phyloP scores from a whole-genome alignment of 768 basidiomycete genomes.

The Suillus clintonianus region DNA sequence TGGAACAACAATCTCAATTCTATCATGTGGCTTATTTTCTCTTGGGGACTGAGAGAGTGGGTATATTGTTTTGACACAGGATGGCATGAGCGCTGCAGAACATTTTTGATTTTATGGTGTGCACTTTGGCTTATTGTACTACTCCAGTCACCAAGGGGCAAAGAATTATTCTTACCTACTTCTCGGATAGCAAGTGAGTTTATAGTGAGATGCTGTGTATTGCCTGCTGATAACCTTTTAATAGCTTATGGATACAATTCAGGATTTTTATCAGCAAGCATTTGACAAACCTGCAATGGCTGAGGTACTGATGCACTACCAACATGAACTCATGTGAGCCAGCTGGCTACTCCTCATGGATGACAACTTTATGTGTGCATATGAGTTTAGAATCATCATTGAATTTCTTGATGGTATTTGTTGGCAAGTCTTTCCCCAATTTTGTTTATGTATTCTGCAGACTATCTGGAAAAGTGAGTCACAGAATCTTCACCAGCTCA shows the following conservation, averaged over 20 bases:
- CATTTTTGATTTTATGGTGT: background rate
- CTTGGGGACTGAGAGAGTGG: too few relatives aligned
- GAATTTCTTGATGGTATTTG: slow-evolving; percentile 25
- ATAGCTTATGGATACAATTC: too few relatives aligned
- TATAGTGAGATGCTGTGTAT: too few relatives aligned
- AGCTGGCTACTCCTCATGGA: slow-evolving; percentile 24
- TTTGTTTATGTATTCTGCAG: slow-evolving; percentile 30
- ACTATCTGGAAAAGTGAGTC: slow-evolving; percentile 35
- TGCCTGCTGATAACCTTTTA: too few relatives aligned
- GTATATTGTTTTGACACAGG: background rate
- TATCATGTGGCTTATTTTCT: too few relatives aligned
- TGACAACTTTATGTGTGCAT: slow-evolving; percentile 24
- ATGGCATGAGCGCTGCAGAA: background rate
- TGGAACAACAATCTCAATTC: background rate
- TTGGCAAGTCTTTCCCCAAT: too few relatives aligned
- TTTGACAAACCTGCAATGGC: too few relatives aligned
- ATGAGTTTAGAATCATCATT: slow-evolving; percentile 19
- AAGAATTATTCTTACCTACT: background rate
- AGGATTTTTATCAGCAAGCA: too few relatives aligned
- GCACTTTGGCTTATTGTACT: background rate
- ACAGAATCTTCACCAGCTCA: background rate
- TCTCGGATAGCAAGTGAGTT: background rate
- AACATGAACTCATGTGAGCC: slow-evolving; percentile 28
- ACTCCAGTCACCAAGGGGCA: background rate
- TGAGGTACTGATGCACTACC: too few relatives aligned